Evolutionary conservation across 2,329 filamentous ascomycete species (phyloP).

Genomic region (Alternaria longipes): DNA sequence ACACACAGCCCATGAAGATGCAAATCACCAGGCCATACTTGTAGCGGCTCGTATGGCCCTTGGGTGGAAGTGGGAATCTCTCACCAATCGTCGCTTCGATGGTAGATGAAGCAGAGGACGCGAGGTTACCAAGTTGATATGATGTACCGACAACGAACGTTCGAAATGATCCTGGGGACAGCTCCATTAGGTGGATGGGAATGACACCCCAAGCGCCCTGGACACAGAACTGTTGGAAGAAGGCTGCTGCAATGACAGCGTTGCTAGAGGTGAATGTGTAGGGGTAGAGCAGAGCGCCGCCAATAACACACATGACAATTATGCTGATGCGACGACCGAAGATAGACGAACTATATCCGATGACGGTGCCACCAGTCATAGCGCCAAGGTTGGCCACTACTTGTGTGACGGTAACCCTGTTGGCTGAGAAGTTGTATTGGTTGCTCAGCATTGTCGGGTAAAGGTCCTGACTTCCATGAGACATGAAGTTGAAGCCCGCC

Average conservation of each 20-base stretch:
- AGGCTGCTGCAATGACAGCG: constrained; percentile 78
- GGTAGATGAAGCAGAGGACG: constrained; percentile 73
- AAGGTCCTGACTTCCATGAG: constrained; percentile 75
- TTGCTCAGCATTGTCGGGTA: constrained; percentile 69
- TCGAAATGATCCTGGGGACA: constrained; percentile 75
- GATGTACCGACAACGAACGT: constrained; percentile 78
- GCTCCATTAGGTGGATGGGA: constrained; percentile 77
- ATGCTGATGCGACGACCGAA: constrained; percentile 60
- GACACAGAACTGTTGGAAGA: constrained; percentile 72
- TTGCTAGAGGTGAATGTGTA: constrained; percentile 75
- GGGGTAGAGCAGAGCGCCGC: constrained; percentile 82
- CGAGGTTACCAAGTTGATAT: constrained; percentile 82
- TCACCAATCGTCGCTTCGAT: constrained; percentile 81
- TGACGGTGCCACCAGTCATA: constrained; percentile 57
- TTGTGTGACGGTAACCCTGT: constrained; percentile 59
- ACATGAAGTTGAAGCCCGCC: constrained; percentile 94
- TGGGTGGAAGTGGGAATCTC: constrained; percentile 73
- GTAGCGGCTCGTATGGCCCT: constrained; percentile 47
- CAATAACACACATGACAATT: constrained; percentile 63
- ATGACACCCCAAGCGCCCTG: constrained; percentile 58
- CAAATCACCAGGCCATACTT: constrained; percentile 84
- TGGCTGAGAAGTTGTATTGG: constrained; percentile 63
- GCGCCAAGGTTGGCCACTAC: constrained; percentile 62
- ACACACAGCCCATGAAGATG: constrained; percentile 91
- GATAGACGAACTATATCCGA: constrained; percentile 58